Base-by-base conservation (phyloP, 106 monocot genomes). In the Cymbidium sinense region DNA sequence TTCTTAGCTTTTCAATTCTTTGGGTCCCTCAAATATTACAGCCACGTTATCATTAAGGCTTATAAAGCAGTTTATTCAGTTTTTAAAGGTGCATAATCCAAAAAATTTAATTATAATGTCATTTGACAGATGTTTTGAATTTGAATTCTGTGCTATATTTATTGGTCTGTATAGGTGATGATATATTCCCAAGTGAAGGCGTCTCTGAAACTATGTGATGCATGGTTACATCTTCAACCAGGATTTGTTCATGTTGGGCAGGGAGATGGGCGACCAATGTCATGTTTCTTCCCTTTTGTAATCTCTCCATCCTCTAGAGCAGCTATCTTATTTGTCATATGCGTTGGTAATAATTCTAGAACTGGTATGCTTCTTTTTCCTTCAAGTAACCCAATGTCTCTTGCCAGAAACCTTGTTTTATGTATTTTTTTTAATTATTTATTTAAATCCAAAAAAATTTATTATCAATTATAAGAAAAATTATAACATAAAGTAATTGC, bases 161-260 rank as follows among this genome's bases (percentile, higher is more conserved):
- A 3, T 82, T 21, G 27, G 17, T 25, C 9, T 82, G n/a, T 79
- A n/a, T 77, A 99, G 99, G 92, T 94, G 30, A 87, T 87, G 78
- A 50, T 99, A 44, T 92, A 90, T 78, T 99, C 99, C 34, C 89
- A 92, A 89, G 94, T 99, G 74, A 94, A 90, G 84, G 99, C 95
- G 70, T 82, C 85, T 76, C 30, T 99, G 73, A 77, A 76, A 30
- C 41, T 99, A 75, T 76, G 83, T 79, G 99, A 99, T 84, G 90
- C 87, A 21, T 89, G 85, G 90, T 78, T 99, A 52, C 92, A 99
- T 82, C 90, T 99, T 82, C 92, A 95, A 88, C 76, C 80, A 78
- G 99, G 94, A 71, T 92, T 95, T 83, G 82, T 86, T 43, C 92
- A 95, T 64, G 67, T 78, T 7, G 88, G 89, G 43, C 80, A 87